Evolutionary conservation across 2,329 filamentous ascomycete species (phyloP), one percentile per base, ranked within the genome.

Genomic region (Plenodomus lindquistii): DNA sequence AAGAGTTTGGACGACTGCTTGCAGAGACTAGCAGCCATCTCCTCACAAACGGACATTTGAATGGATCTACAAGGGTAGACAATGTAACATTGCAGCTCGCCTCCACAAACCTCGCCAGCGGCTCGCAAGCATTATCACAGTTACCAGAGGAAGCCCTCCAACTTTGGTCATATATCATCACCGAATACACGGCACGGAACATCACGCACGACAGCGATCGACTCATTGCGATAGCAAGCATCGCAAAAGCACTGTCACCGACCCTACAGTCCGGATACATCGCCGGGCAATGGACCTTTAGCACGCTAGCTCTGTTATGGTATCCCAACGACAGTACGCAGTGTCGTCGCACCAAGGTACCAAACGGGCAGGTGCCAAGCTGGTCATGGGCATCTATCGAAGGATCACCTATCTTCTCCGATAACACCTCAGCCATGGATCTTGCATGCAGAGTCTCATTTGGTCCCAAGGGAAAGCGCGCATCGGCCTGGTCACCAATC

Each of bases 341-440:
- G 17, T 67, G 61, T 31, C 58, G 65, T 2, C 57, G 67, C 40
- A 60, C 67, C 0, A 60, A 54, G 40, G 36, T 48, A 13, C 37
- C 42, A 10, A 29, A 55, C 41, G 52, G 54, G 2, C 55, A 59
- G 13, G 53, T 70, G 16, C 67, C 69, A 8, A 70, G 63, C 53
- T 72, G 69, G 69, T 70, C 67, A 35, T 72, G 69, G 69, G 69
- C 67, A 42, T 66, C 65, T 1, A 46, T 69, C 10, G 66, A 70
- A 56, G 69, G 67, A 16, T 70, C 67, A 2, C 64, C 67, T 0
- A 63, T 71, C 37, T 68, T 62, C 50, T 71, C 69, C 39, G 69
- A 72, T 48, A 71, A 69, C 21, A 46, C 60, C 9, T 67, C 63
- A 8, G 69, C 69, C 3, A 72, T 72, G 67, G 69, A 72, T 41